Conservation (phyloP, 2,329 filamentous ascomycete genomes). For the Colletotrichum cuscutae region DNA sequence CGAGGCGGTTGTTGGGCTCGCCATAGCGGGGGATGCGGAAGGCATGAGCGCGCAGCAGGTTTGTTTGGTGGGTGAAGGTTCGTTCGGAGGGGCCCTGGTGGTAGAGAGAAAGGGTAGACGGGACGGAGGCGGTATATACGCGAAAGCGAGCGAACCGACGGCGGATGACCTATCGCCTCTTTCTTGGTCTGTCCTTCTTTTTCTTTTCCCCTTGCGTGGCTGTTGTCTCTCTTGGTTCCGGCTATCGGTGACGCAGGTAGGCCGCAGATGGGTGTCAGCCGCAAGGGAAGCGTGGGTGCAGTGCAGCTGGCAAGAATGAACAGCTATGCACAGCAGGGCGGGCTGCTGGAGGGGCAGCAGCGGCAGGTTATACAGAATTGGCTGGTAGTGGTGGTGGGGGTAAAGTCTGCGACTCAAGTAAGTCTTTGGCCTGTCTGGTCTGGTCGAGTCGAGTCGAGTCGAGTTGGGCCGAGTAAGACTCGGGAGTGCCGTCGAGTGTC, state of each 20-base stretch:
- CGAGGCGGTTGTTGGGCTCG: conserved; percentile 42
- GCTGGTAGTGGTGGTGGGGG: not conserved
- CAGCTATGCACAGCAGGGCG: not conserved
- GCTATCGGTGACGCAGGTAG: conserved; percentile 16
- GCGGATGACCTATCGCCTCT: conserved; percentile 8
- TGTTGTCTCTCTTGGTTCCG: conserved; percentile 2
- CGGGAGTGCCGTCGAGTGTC: conserved; percentile 25
- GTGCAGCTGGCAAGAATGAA: conserved; percentile 6
- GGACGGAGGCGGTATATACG: conserved; percentile 25
- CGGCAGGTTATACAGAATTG: conserved; percentile 23
- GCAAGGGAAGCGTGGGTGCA: not conserved
- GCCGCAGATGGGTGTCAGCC: conserved; percentile 25
- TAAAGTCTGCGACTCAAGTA: conserved; percentile 18
- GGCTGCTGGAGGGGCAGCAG: conserved; percentile 11
- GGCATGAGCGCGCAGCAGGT: conserved; percentile 24
- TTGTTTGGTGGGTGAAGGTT: not conserved
- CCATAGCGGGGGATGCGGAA: conserved; percentile 32
- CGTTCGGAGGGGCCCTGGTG: not conserved
- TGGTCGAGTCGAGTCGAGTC: conserved; percentile 12
- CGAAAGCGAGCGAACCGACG: conserved; percentile 21
- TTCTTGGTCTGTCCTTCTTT: not conserved
- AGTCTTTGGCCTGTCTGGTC: not conserved
- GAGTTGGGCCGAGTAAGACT: conserved; percentile 10
- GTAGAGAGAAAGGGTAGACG: conserved; percentile 8
- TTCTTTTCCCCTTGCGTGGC: not conserved